Conservation (phyloP, 2,329 filamentous ascomycete species). For the Fusarium lyarnte region DNA sequence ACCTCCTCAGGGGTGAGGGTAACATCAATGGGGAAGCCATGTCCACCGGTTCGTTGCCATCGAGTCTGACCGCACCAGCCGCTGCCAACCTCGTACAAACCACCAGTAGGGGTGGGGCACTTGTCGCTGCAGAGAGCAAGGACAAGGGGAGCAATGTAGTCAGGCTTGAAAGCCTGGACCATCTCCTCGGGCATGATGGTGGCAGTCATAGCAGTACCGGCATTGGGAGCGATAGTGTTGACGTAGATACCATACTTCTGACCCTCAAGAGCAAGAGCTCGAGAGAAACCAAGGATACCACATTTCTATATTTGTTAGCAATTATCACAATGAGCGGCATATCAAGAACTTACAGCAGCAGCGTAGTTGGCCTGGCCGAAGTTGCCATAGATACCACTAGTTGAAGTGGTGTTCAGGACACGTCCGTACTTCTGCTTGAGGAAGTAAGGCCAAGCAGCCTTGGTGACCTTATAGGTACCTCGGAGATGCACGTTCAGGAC, state of each 20-base stretch:
- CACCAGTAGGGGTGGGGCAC: slow-evolving; percentile 84
- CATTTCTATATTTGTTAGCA: slow-evolving; percentile 69
- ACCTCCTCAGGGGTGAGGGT: slow-evolving; percentile 87
- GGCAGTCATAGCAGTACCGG: slow-evolving; percentile 93
- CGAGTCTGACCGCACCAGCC: slow-evolving; percentile 92
- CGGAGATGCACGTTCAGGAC: slow-evolving; percentile 92
- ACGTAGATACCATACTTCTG: slow-evolving; percentile 97
- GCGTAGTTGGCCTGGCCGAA: slow-evolving; percentile 99
- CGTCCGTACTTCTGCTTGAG: slow-evolving; percentile 99
- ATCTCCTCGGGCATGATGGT: slow-evolving; percentile 96
- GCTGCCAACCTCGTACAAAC: slow-evolving; percentile 92
- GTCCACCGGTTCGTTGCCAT: slow-evolving; percentile 92
- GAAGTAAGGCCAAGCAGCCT: slow-evolving; percentile 97
- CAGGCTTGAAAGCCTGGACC: slow-evolving; percentile 98
- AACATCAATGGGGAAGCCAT: slow-evolving; percentile 90
- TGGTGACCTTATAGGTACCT: slow-evolving; percentile 95
- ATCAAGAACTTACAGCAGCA: slow-evolving; percentile 71
- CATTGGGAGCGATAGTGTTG: slow-evolving; percentile 98
- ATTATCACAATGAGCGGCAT: not conserved
- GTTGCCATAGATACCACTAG: slow-evolving; percentile 98
- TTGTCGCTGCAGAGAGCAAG: slow-evolving; percentile 86
- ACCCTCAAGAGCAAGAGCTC: slow-evolving; percentile 91
- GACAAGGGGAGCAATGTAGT: slow-evolving; percentile 95
- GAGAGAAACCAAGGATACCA: slow-evolving; percentile 94
- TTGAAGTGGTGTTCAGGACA: slow-evolving; percentile 95